Evolutionary conservation across 2,329 filamentous ascomycete species (phyloP), one percentile per base, ranked within the genome.

Genomic region (Epichloe hybrida): DNA sequence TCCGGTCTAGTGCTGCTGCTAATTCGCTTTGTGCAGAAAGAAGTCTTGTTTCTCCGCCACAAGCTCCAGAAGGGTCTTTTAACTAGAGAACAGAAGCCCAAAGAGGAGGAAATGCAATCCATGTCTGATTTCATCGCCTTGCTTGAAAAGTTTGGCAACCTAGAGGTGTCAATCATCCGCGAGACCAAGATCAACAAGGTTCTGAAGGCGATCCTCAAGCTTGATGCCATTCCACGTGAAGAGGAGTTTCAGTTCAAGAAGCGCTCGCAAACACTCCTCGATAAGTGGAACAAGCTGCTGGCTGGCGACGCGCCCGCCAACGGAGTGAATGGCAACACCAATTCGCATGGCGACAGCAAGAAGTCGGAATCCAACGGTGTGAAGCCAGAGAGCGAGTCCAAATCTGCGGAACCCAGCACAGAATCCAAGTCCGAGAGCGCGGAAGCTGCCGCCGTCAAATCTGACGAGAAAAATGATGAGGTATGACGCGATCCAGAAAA

Each of bases 181-280:
- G 75, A 73, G 13, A 98, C 93, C 55, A 98, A 97, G 76, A 96
- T 98, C 69, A 91, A 97, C 80, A 98, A 98, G 72, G 91, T 98
- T 11, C 77, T 98, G 52, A 95, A 94, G 72, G 89, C 85, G 4
- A 93, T 98, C 57, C 73, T 96, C 61, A 96, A 95, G 72, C 75
- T 98, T 8, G 78, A 83, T 42, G 76, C 76, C 3, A 95, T 98
- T 58, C 90, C 90, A 5, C 84, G 83, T 54, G 93, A 98, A 57
- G 86, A 90, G 37, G 86, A 95, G 58, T 94, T 84, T 67, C 72
- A 86, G 50, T 96, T 98, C 79, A 94, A 93, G 72, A 74, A 82
- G 56, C 84, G 93, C 48, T 90, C 88, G 37, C 77, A 86, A 56
- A 74, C 77, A 5, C 75, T 98, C 46, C 73, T 97, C n/a, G 81